These are phyloP conservation scores for Mollisia scopiformis DNA, from an alignment of 2,329 filamentous ascomycete species.

Conservation along the genomic window DNA sequence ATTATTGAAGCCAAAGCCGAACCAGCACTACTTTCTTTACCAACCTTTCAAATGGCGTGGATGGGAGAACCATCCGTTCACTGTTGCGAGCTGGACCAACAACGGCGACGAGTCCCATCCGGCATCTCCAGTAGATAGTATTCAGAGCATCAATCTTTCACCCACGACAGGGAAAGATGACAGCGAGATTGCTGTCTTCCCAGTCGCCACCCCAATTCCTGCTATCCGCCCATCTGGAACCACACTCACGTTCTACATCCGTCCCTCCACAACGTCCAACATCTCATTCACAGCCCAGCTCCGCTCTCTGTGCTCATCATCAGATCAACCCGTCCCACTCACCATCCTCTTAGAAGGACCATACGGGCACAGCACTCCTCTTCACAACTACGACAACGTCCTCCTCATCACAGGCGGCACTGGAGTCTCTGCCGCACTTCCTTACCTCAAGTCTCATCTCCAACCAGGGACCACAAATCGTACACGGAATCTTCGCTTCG, in stretches of 20 bases:
- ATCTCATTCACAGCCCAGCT: background rate
- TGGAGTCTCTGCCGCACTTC: constrained; percentile 46
- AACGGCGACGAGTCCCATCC: too few relatives aligned
- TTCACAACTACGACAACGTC: constrained; percentile 42
- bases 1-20: background rate
- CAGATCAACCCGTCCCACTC: background rate
- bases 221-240: too few relatives aligned
- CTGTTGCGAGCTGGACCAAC: constrained; percentile 26
- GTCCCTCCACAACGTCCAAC: background rate
- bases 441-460: constrained; percentile 33
- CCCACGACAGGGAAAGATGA: background rate
- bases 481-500: background rate
- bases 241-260: too few relatives aligned
- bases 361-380: constrained; percentile 6
- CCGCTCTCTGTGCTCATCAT: background rate
- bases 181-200: background rate
- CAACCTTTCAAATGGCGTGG: constrained; percentile 40
- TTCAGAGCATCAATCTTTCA: background rate
- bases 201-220: too few relatives aligned
- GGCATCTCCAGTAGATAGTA: constrained; percentile 19
- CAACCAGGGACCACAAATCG: background rate
- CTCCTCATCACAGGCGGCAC: constrained; percentile 50
- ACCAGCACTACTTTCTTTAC: constrained; percentile 39
- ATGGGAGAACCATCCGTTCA: constrained; percentile 57
- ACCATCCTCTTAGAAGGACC: constrained; percentile 11